phyloP scores from a whole-genome alignment of 1,284 basidiomycete genomes.

The Microbotryum intermedium region DNA sequence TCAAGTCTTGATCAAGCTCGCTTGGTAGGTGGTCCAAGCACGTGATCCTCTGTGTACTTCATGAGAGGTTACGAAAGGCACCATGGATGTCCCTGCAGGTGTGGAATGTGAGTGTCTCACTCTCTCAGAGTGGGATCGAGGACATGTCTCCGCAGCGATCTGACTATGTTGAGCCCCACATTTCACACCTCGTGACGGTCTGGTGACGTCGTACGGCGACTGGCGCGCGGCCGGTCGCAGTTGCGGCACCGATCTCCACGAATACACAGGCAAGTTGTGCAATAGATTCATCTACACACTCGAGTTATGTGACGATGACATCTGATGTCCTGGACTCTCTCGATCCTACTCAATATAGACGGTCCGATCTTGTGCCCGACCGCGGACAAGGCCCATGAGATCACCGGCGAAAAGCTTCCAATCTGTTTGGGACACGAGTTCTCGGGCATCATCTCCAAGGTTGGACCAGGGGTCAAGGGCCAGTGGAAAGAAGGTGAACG shows the following conservation, averaged over 20 bases:
- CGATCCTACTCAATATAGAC: not conserved
- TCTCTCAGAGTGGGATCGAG: too few species aligned
- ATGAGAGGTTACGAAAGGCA: too few species aligned
- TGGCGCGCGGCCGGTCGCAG: not conserved
- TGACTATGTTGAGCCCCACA: not conserved
- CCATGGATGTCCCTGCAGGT: too few species aligned
- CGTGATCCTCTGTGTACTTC: too few species aligned
- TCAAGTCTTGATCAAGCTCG: conserved; percentile 39
- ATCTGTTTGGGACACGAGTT: conserved; percentile 39
- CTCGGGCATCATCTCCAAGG: conserved; percentile 36
- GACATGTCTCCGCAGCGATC: too few species aligned
- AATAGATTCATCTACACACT: too few species aligned
- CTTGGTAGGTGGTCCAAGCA: conserved; percentile 6
- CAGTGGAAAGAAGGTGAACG: conserved; percentile 34
- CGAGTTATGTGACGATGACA: not conserved
- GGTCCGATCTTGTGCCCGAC: conserved; percentile 28
- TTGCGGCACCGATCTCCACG: conserved; percentile 38
- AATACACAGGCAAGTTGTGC: conserved; percentile 21
- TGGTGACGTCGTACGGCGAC: not conserved
- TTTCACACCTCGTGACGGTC: not conserved
- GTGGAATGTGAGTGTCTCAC: too few species aligned
- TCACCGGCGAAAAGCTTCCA: conserved; percentile 36
- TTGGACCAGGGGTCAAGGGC: conserved; percentile 33
- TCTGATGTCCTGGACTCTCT: too few species aligned
- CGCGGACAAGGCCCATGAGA: conserved; percentile 29